These are phyloP conservation scores for Quercus agrifolia DNA, from an alignment of 306 rosid species.

Conservation along the genomic window DNA sequence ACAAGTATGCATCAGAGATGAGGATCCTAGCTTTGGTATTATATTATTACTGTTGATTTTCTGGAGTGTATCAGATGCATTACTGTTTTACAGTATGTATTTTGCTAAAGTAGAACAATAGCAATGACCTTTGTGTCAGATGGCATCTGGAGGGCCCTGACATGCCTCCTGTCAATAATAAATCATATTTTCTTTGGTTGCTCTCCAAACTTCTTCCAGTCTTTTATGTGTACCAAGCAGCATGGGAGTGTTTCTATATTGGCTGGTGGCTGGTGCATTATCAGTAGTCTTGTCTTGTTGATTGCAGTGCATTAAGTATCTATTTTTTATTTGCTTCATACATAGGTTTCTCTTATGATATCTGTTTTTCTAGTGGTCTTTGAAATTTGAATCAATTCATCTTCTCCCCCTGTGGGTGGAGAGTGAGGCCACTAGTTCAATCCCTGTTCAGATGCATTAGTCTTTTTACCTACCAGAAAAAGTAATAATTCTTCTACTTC, in stretches of 20 bases:
- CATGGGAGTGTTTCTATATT: not conserved
- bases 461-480: not conserved
- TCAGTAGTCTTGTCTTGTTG: not conserved
- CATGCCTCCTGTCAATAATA: not conserved
- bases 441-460: not conserved
- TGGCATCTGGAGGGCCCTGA: not conserved
- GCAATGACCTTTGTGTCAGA: not conserved
- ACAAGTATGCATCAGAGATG: not conserved
- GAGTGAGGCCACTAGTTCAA: not conserved
- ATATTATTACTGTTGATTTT: not conserved
- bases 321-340: not conserved
- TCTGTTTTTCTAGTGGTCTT: not conserved
- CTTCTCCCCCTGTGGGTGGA: not conserved
- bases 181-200: not conserved
- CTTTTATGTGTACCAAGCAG: not conserved
- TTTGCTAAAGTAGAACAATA: not conserved
- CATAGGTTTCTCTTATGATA: not conserved
- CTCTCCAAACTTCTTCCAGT: not conserved
- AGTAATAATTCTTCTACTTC: not conserved
- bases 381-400: not conserved
- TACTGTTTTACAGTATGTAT: not conserved
- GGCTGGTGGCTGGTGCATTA: slow-evolving; percentile 5
- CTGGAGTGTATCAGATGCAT: not conserved
- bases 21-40: not conserved
- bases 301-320: slow-evolving; percentile 13